Evolutionary conservation across 192 early-diverging fungal genomes (phyloP).

Genomic region (Thamnidium elegans): DNA sequence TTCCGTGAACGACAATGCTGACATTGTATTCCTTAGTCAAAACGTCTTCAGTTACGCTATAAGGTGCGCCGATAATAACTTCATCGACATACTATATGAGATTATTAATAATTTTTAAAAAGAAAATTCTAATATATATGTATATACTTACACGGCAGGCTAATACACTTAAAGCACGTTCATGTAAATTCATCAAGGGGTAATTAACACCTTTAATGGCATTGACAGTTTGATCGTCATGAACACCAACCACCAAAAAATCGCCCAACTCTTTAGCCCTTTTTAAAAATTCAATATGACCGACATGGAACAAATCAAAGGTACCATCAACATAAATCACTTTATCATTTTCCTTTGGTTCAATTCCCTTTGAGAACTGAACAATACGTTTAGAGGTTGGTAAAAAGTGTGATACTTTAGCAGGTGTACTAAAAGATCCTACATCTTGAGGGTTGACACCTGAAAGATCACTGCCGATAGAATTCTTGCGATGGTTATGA

Average conservation of each 20-base stretch:
- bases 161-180: constrained; percentile 87
- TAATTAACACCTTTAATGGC: constrained; percentile 81
- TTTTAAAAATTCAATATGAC: constrained; percentile 90
- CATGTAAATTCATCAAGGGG: constrained; percentile 94
- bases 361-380: constrained; percentile 83
- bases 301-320: constrained; percentile 92
- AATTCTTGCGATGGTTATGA: constrained; percentile 56
- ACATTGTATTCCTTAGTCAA: constrained; percentile 86
- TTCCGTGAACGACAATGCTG: constrained; percentile 73
- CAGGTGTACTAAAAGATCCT: constrained; percentile 49
- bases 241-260: constrained; percentile 89
- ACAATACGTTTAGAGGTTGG: constrained; percentile 84
- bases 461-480: constrained; percentile 45
- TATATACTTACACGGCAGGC: constrained; percentile 70
- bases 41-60: constrained; percentile 83
- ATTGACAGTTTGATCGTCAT: constrained; percentile 87
- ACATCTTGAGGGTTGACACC: constrained; percentile 60
- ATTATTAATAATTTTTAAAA: neutral
- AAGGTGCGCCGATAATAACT: constrained; percentile 89
- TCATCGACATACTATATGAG: constrained; percentile 94
- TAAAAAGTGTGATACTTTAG: constrained; percentile 79
- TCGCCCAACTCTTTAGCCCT: constrained; percentile 79
- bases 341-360: constrained; percentile 72
- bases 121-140: neutral
- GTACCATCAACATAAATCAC: constrained; percentile 95